Percentiles rank a stretch among this genome's conserved stretches.
phyloP scores from a whole-genome alignment of 768 basidiomycete species.

The Phaeotremella fagi region DNA sequence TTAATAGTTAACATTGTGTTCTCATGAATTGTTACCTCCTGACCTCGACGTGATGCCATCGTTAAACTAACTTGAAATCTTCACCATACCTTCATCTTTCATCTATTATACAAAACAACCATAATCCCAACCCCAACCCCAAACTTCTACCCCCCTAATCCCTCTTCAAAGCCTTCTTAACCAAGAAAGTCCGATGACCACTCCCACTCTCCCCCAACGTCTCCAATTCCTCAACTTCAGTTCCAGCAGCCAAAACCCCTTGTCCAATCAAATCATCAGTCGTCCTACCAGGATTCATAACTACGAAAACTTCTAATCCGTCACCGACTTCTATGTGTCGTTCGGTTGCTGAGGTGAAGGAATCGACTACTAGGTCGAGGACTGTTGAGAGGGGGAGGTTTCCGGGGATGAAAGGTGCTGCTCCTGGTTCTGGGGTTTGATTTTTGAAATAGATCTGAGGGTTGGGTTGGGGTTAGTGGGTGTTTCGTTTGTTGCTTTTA shows the following conservation, averaged over 20 bases:
- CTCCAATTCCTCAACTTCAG: slow-evolving; percentile 40
- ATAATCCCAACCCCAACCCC: no score
- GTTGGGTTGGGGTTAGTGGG: neutral
- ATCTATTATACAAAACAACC: no score
- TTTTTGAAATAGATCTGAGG: slow-evolving; percentile 95
- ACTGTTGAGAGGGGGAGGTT: slow-evolving; percentile 78
- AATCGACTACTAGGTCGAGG: slow-evolving; percentile 82
- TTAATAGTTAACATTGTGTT: no score
- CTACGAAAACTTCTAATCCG: slow-evolving; percentile 85
- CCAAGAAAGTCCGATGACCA: slow-evolving; percentile 37
- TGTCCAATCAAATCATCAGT: slow-evolving; percentile 52
- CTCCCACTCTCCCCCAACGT: slow-evolving; percentile 31
- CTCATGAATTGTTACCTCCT: no score
- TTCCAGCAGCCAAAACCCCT: slow-evolving; percentile 24
- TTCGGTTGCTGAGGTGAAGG: slow-evolving; percentile 95
- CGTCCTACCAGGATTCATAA: slow-evolving; percentile 65
- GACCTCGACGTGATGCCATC: no score
- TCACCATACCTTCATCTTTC: no score
- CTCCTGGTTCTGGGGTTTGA: slow-evolving; percentile 69
- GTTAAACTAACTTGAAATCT: no score
- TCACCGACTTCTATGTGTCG: slow-evolving; percentile 99
- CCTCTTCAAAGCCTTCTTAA: slow-evolving; percentile 33
- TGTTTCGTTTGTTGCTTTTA: neutral
- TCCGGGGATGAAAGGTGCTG: slow-evolving; percentile 60
- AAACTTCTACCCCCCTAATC: no score